Base-by-base conservation (phyloP, 2,329 filamentous ascomycete genomes). In the Pseudogymnoascus sp. region DNA sequence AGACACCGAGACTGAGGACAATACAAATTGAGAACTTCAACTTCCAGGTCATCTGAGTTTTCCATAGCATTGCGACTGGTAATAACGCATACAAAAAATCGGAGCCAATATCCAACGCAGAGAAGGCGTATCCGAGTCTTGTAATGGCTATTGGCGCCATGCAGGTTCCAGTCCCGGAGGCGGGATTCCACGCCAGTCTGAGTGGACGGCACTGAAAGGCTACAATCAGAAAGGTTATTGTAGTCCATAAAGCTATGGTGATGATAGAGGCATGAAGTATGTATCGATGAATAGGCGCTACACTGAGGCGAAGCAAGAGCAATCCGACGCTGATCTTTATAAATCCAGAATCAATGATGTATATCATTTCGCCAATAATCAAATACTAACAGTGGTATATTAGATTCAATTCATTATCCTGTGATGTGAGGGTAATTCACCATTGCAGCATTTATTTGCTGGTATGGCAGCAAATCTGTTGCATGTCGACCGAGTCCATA, bases 81-180 rank as follows among this genome's bases (percentile, higher is more conserved):
- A 79, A 60, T 0, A 76, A 66, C 0, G 78, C 77, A 33, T 83
- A 76, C 1, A 76, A 74, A 73, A 80, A 79, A 66, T 84, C 82
- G 47, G 75, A 77, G 3, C 79, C 64, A 6, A 78, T 78, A 21
- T 74, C 77, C 50, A 82, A 70, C 28, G 74, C 75, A 38, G 78
- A 78, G 69, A 82, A 79, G 36, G 72, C 71, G 33, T 70, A 70
- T 8, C 40, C 40, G 10, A 42, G 19, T 42, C 26, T 31, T 59
- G 50, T 31, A 13, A 59, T 31, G 3, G 50, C 15, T 15, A 59
- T 59, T 11, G 15, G 9, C 15, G 21, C 21, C 26, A 35, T 59
- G 50, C 26, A 28, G 4, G 26, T 42, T 21, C 40, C 40, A 21
- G 40, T 42, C 17, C 40, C 40, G 3, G 40, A 42, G 40, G 40